Evolutionary conservation across 768 basidiomycete species (phyloP), one percentile per base, ranked within the genome.

Genomic region (Macrolepiota dolichaula): DNA sequence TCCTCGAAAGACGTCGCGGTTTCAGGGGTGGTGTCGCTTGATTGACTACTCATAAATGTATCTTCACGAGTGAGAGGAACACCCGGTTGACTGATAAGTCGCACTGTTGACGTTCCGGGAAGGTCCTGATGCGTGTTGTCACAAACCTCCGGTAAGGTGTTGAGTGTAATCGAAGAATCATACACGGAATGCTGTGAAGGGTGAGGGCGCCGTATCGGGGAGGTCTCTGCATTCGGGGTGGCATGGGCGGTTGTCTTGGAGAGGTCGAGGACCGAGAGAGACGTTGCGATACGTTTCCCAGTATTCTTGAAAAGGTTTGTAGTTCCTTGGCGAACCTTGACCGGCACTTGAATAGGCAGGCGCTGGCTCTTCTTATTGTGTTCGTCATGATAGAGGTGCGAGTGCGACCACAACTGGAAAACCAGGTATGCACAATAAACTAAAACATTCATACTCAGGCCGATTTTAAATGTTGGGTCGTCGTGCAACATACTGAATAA

Each of bases 321-420:
- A 75, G 19, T 71, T 65, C 60, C 68, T 71, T 72, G 65, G n/a
- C 73, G 70, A 3, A 75, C 36, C 54, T 64, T 75, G 38, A 66
- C 55, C 44, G 27, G 57, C 15, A 49, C 27, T 36, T 57, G 42
- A 56, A 65, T 64, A 55, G 70, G 76, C 22, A 81, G 73, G 15
- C 67, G 74, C 40, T 71, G 67, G 58, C 81, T 83, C 63, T 80
- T 80, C 56, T 75, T 73, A 52, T 74, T 76, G 62, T 77, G 73
- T 12, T 70, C 63, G 57, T 86, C 82, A 61, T 73, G 74, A 64
- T 91, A 94, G 15, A 94, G 77, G 64, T 85, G 76, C 3, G 86
- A 83, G 70, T 94, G 92, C 0, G 91, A 92, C 76, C 79, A 89
- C 2, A 92, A 76, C 70, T 93, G 92, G 73, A 94, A 94, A 62